Evolutionary conservation across 2,329 filamentous ascomycete genomes (phyloP), one percentile per base, ranked within the genome.

Genomic region (Cytospora schulzeri): DNA sequence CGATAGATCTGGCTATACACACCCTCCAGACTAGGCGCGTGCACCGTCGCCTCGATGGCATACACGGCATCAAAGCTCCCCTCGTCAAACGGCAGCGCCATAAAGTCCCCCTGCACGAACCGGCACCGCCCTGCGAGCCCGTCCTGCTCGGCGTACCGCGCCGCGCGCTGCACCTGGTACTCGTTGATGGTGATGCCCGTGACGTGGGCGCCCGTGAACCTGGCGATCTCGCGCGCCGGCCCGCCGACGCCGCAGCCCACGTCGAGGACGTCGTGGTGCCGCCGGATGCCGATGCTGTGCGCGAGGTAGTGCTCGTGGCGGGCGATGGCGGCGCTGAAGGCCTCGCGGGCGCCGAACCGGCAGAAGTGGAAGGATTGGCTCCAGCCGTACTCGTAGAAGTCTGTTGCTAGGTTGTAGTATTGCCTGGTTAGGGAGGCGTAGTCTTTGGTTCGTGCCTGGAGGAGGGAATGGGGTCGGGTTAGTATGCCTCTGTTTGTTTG

Each of bases 241-340:
- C 90, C 90, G 71, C 90, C 90, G 66, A 92, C 89, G 82, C 90
- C 90, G 72, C 90, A 92, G 65, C 90, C 90, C 62, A 92, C 89
- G 73, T 92, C 90, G 55, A 92, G 79, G 29, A 92, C 89, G 67
- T 83, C 85, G 82, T 89, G 88, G 71, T 83, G 81, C 68, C 88
- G 83, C 70, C 83, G 82, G 68, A 92, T 80, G 64, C 84, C 83
- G 79, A 91, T 91, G 75, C 85, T 84, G 74, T 89, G 84, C 52
- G 90, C 90, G 51, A 92, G 85, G 77, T 91, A 91, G 80, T 92
- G 89, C 78, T 92, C 90, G 75, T 92, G 90, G 62, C 89, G 85
- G 68, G 89, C 89, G 76, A 92, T 88, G 67, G 89, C 89, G 76
- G 89, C 88, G 73, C 80, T 75, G 80, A 92, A 91, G 59, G 86